Conservation (phyloP, 495 filamentous ascomycete species). For the Penicillium maclennaniae region DNA sequence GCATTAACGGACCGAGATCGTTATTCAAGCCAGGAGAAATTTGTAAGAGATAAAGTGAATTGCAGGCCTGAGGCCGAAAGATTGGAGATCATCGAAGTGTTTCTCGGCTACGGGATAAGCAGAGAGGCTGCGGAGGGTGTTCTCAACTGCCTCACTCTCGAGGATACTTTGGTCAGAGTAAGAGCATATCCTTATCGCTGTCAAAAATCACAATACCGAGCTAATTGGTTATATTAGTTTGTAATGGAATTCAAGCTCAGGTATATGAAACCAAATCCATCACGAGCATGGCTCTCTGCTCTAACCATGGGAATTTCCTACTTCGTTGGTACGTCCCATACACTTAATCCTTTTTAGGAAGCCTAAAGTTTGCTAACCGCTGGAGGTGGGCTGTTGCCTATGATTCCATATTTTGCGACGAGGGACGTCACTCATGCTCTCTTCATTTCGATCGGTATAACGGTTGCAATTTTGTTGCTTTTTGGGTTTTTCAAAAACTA, state of each 20-base stretch:
- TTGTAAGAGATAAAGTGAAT: conserved; percentile 40
- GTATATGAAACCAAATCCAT: conserved; percentile 40
- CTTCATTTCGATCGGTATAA: conserved; percentile 47
- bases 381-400: conserved; percentile 53
- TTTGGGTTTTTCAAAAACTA: conserved; percentile 54
- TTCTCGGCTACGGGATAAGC: conserved; percentile 39
- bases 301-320: conserved; percentile 50
- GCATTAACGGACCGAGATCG: conserved; percentile 45
- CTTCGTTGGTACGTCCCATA: conserved; percentile 40
- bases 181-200: too few species aligned
- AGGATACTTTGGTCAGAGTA: too few species aligned
- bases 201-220: too few species aligned
- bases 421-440: conserved; percentile 41
- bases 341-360: not conserved
- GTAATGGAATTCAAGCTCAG: conserved; percentile 54
- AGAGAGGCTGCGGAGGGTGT: conserved; percentile 27
- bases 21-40: conserved; percentile 43
- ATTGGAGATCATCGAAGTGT: conserved; percentile 39
- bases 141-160: too few species aligned
- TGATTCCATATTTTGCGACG: conserved; percentile 55
- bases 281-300: conserved; percentile 44
- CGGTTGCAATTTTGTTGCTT: conserved; percentile 45
- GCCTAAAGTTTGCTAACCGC: too few species aligned
- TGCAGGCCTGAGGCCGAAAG: conserved; percentile 38
- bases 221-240: conserved; percentile 27